Conservation (phyloP, 257 asterid genomes). For the Solanum chilense region DNA sequence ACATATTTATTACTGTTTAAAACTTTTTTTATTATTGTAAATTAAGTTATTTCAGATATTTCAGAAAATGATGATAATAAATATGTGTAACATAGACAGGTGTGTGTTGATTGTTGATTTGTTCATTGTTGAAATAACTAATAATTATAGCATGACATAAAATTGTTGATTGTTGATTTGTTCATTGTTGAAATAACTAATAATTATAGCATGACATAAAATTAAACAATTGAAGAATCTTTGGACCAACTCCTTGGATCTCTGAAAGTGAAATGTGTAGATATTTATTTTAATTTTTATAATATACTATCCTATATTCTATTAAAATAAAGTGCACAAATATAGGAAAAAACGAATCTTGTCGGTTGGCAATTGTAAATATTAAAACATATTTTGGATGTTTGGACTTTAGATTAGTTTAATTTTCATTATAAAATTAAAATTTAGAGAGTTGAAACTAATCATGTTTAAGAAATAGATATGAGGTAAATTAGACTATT, state of each 20-base stretch:
- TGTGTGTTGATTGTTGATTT: neutral
- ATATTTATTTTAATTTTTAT: neutral
- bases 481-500: neutral
- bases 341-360: neutral
- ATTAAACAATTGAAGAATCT: neutral
- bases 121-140: neutral
- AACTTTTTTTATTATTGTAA: rapidly evolving
- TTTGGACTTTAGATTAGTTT: neutral
- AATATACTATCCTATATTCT: neutral
- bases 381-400: neutral
- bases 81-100: neutral
- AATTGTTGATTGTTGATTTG: neutral
- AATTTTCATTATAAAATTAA: neutral
- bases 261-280: neutral
- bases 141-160: neutral
- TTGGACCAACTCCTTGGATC: neutral
- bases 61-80: neutral
- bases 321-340: neutral
- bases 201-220: neutral
- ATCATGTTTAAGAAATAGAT: neutral
- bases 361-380: neutral
- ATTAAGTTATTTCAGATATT: no score
- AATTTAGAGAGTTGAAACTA: neutral
- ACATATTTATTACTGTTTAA: no score
- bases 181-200: neutral